Conservation (phyloP, 805 yeast species). For the Soucietia sequanensis region DNA sequence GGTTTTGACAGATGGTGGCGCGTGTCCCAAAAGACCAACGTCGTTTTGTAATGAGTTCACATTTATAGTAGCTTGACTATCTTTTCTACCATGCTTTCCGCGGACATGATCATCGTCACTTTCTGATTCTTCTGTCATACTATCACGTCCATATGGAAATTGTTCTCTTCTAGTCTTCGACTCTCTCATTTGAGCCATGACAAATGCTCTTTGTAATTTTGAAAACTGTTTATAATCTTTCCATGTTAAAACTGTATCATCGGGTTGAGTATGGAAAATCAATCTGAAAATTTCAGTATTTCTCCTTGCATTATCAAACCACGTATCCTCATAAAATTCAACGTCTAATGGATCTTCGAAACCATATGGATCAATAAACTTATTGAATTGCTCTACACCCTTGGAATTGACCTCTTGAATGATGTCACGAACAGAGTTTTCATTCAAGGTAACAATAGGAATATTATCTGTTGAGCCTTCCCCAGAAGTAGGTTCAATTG, state of each 20-base stretch:
- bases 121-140: conserved; percentile 12
- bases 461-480: conserved; percentile 20
- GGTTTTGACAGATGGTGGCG: conserved; percentile 18
- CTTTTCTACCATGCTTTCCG: conserved; percentile 3
- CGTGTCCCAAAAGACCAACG: conserved; percentile 36
- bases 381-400: conserved; percentile 31
- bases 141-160: conserved; percentile 12
- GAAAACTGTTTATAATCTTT: conserved; percentile 75
- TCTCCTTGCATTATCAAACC: conserved; percentile 80
- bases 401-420: conserved; percentile 40
- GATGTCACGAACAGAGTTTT: conserved; percentile 40
- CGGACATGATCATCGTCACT: conserved; percentile 8
- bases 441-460: conserved; percentile 45
- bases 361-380: conserved; percentile 79
- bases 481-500: conserved; percentile 2
- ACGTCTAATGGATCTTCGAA: conserved; percentile 85
- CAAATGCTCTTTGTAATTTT: conserved; percentile 59
- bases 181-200: conserved; percentile 34
- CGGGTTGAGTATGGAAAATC: conserved; percentile 94
- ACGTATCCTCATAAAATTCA: conserved; percentile 80
- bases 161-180: conserved; percentile 26
- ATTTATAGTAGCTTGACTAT: conserved; percentile 25
- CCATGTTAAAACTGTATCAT: conserved; percentile 88
- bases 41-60: conserved; percentile 25
- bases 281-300: conserved; percentile 80